A percentile compares a stretch with the other conserved stretches of the same genome.
phyloP scores from a whole-genome alignment of 176 grass and related monocot genomes.

The Aegilops umbellulata region DNA sequence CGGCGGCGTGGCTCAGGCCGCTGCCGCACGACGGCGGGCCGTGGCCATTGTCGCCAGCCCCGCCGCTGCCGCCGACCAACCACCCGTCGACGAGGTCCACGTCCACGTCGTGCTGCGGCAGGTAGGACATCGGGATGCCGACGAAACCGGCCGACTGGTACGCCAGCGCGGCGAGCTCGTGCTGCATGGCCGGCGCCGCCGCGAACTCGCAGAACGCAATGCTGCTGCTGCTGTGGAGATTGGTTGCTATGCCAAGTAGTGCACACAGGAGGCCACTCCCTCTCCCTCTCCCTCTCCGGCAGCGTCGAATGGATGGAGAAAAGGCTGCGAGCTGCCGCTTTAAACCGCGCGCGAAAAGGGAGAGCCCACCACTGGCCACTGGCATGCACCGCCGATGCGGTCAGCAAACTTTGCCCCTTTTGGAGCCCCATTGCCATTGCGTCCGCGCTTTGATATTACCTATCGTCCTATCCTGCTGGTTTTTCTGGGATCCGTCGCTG shows the following conservation, averaged over 20 bases:
- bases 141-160: conserved; percentile 1
- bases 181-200: conserved; percentile 31
- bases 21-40: not conserved
- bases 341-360: conserved; percentile 29
- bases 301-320: not conserved
- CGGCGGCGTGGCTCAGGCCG: not conserved
- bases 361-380: not conserved
- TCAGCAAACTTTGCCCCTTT: conserved; percentile 15
- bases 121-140: not conserved
- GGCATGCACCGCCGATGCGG: conserved; percentile 4
- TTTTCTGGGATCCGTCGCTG: not conserved
- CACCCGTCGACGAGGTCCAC: not conserved
- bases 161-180: conserved; percentile 10
- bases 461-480: not conserved
- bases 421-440: conserved; percentile 13
- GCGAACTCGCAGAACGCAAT: not conserved
- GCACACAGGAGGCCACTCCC: not conserved
- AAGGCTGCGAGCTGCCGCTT: not conserved
- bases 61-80: not conserved
- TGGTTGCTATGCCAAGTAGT: not conserved
- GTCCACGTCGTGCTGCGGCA: not conserved
- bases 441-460: conserved; percentile 19
- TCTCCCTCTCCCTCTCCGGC: no score
- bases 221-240: no score
- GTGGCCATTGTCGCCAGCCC: not conserved